These are phyloP conservation scores for Melanomma pulvis-pyrius DNA, from an alignment of 495 filamentous ascomycete species.

Conservation along the genomic window DNA sequence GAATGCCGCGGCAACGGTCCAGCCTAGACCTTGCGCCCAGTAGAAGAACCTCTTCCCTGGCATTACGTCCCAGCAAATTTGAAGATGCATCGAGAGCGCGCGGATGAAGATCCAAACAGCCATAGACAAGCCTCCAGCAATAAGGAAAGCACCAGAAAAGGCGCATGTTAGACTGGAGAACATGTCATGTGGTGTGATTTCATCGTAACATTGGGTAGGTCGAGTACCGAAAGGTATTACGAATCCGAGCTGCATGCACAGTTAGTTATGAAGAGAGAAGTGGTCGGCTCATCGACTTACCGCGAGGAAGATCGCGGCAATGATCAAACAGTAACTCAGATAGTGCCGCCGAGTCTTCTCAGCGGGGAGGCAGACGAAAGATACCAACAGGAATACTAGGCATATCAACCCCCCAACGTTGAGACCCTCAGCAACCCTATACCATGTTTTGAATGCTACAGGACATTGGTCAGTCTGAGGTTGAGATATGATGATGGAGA, in stretches of 20 bases:
- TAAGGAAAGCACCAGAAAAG: constrained; percentile 80
- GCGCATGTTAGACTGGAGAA: constrained; percentile 78
- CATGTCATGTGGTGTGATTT: constrained; percentile 95
- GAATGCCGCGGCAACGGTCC: constrained; percentile 76
- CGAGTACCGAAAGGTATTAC: constrained; percentile 83
- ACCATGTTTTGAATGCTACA: constrained; percentile 65
- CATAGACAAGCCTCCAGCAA: constrained; percentile 80
- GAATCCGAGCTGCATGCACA: constrained; percentile 66
- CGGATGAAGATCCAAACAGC: constrained; percentile 90
- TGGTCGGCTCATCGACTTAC: constrained; percentile 52
- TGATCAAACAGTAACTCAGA: constrained; percentile 80
- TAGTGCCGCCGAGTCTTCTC: constrained; percentile 93
- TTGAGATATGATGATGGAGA: background rate
- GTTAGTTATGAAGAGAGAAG: constrained; percentile 31
- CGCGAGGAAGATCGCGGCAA: constrained; percentile 74
- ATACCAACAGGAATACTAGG: constrained; percentile 75
- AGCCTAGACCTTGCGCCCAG: constrained; percentile 75
- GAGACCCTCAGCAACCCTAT: constrained; percentile 72
- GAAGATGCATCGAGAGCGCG: constrained; percentile 88
- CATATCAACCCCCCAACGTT: constrained; percentile 73
- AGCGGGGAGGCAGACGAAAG: constrained; percentile 80
- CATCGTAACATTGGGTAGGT: constrained; percentile 81
- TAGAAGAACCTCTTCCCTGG: constrained; percentile 91
- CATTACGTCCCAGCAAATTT: constrained; percentile 95
- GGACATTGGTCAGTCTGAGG: constrained; percentile 27